Percentiles rank a stretch among this genome's conserved stretches.
These are phyloP conservation scores for Hypoxylon cercidicola DNA, from an alignment of 495 filamentous ascomycete genomes.

Conservation along the genomic window DNA sequence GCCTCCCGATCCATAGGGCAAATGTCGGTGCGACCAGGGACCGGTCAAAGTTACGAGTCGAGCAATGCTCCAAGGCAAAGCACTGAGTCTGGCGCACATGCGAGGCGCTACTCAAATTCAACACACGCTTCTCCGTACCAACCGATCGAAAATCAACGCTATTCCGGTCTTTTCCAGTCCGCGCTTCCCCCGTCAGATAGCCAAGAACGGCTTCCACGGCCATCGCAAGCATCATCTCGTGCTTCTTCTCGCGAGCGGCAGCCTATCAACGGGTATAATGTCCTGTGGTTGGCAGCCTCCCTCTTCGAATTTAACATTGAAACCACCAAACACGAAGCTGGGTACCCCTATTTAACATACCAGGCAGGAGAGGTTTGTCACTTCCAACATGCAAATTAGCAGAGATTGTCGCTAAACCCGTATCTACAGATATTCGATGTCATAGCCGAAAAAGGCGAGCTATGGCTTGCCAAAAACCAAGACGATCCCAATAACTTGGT, in stretches of 20 bases:
- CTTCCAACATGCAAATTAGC: background rate
- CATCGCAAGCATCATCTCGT: slow-evolving; percentile 57
- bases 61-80: slow-evolving; percentile 54
- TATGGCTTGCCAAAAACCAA: slow-evolving; percentile 97
- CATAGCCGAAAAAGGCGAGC: slow-evolving; percentile 93
- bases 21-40: slow-evolving; percentile 56
- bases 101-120: slow-evolving; percentile 59
- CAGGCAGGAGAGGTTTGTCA: slow-evolving; percentile 81
- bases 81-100: slow-evolving; percentile 52
- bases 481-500: slow-evolving; percentile 80
- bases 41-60: slow-evolving; percentile 63
- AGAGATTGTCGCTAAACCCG: slow-evolving; percentile 7
- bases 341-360: slow-evolving; percentile 96
- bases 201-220: slow-evolving; percentile 52
- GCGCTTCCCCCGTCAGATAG: slow-evolving; percentile 84
- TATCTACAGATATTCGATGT: slow-evolving; percentile 77
- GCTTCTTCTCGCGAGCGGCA: slow-evolving; percentile 62
- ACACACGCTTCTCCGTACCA: slow-evolving; percentile 55
- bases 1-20: slow-evolving; percentile 47
- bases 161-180: slow-evolving; percentile 83
- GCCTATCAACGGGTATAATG: slow-evolving; percentile 55
- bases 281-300: slow-evolving; percentile 90
- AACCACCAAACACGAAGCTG: slow-evolving; percentile 88
- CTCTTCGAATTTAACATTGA: slow-evolving; percentile 97
- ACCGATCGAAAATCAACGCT: slow-evolving; percentile 54